Conservation (phyloP, 2,329 filamentous ascomycete genomes). For the Claviceps monticola region DNA sequence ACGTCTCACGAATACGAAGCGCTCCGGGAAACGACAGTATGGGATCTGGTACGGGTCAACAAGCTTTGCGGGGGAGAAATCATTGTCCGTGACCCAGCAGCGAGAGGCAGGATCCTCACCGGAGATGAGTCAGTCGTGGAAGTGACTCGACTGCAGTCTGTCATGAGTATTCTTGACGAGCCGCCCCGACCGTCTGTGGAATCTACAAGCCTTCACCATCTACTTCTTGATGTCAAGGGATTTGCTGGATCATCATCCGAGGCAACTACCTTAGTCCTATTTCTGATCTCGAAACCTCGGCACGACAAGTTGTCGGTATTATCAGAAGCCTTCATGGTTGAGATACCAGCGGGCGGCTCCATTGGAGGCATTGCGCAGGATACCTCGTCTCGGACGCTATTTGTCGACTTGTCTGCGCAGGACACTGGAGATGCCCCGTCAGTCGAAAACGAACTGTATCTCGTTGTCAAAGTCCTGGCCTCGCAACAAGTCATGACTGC, state of each 20-base stretch:
- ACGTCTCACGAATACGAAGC: slow-evolving; percentile 71
- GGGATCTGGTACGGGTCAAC: slow-evolving; percentile 88
- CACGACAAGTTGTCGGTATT: slow-evolving; percentile 51
- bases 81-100: slow-evolving; percentile 78
- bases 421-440: slow-evolving; percentile 53
- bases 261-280: slow-evolving; percentile 61
- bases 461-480: slow-evolving; percentile 68
- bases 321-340: slow-evolving; percentile 72
- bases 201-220: slow-evolving; percentile 60
- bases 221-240: slow-evolving; percentile 71
- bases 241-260: slow-evolving; percentile 67
- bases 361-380: slow-evolving; percentile 51
- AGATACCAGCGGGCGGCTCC: slow-evolving; percentile 60
- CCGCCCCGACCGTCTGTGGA: slow-evolving; percentile 57
- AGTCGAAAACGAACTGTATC: slow-evolving; percentile 59
- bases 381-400: slow-evolving; percentile 67
- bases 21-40: slow-evolving; percentile 80
- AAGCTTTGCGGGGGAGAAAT: slow-evolving; percentile 89
- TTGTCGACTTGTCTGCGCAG: slow-evolving; percentile 68
- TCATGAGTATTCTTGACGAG: slow-evolving; percentile 87
- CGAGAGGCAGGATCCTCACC: slow-evolving; percentile 74
- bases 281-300: slow-evolving; percentile 59
- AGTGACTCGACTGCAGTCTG: slow-evolving; percentile 78
- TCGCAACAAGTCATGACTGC: slow-evolving; percentile 32
- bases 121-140: slow-evolving; percentile 89